Evolutionary conservation across 2,329 filamentous ascomycete species (phyloP).

Genomic region (Cladorrhinum sp.): DNA sequence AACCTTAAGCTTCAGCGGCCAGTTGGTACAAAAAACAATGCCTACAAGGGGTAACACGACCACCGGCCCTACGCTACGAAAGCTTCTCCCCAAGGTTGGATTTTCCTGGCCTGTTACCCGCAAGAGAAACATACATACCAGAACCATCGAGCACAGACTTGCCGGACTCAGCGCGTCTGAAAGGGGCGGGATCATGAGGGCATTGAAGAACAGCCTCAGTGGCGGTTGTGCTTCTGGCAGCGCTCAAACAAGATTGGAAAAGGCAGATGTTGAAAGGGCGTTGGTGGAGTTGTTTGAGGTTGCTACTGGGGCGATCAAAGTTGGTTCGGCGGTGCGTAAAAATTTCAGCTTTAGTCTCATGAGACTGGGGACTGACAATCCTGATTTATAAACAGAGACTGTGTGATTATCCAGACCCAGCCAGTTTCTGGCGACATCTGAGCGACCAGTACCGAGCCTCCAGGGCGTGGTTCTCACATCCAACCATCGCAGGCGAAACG

Average conservation of each 20-base stretch:
- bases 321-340: background rate
- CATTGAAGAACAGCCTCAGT: background rate
- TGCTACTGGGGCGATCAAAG: background rate
- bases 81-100: background rate
- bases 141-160: background rate
- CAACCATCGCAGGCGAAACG: background rate
- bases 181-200: background rate
- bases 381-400: background rate
- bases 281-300: slow-evolving; percentile 1
- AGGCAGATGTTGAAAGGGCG: background rate
- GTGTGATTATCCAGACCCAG: background rate
- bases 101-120: background rate
- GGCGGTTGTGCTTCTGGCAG: background rate
- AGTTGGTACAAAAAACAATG: background rate
- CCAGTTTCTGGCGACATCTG: background rate
- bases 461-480: background rate
- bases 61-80: background rate
- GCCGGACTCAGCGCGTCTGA: background rate
- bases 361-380: background rate
- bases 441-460: background rate
- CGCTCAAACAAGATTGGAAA: background rate
- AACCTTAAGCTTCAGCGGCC: background rate
- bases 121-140: background rate
- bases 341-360: background rate
- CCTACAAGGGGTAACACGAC: background rate